Conservation (phyloP, 352 stramenopile species). For the Thalassiosira exigua region DNA sequence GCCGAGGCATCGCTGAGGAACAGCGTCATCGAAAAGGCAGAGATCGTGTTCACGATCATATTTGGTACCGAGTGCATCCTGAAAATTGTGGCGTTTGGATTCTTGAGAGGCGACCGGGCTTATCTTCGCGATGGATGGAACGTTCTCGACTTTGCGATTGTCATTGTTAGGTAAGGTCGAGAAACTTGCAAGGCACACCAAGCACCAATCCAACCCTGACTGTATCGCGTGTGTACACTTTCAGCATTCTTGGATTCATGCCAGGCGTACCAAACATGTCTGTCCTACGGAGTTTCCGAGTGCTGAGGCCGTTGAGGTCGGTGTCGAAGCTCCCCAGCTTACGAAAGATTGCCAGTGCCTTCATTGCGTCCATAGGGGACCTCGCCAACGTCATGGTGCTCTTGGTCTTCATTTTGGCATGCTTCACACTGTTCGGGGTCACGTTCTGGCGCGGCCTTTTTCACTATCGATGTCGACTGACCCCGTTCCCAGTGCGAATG, state of each 20-base stretch:
- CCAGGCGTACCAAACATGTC: slow-evolving; percentile 53
- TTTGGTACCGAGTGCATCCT: slow-evolving; percentile 62
- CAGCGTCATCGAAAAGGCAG: slow-evolving; percentile 45
- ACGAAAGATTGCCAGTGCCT: slow-evolving; percentile 50
- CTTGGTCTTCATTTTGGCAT: slow-evolving; percentile 58
- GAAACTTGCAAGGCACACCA: background rate
- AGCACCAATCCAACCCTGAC: background rate
- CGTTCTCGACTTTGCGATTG: slow-evolving; percentile 54
- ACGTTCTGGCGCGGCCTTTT: slow-evolving; percentile 65
- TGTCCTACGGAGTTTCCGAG: slow-evolving; percentile 39
- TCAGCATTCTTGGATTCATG: slow-evolving; percentile 48
- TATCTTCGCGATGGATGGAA: slow-evolving; percentile 69
- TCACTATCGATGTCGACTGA: slow-evolving; percentile 61
- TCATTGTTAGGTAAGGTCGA: slow-evolving; percentile 35
- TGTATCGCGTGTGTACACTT: background rate
- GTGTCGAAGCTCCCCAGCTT: slow-evolving; percentile 55
- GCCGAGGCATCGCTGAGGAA: slow-evolving; percentile 50
- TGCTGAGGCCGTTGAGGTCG: slow-evolving; percentile 52
- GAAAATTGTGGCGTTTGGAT: slow-evolving; percentile 60
- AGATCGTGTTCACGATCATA: slow-evolving; percentile 58
- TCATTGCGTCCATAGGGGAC: slow-evolving; percentile 45
- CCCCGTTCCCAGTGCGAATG: slow-evolving; percentile 65
- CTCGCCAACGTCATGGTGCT: slow-evolving; percentile 68
- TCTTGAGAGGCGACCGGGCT: slow-evolving; percentile 36
- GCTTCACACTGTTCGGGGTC: slow-evolving; percentile 64